phyloP scores from a whole-genome alignment of 2,329 filamentous ascomycete species.

The Fusarium fracticaudum region DNA sequence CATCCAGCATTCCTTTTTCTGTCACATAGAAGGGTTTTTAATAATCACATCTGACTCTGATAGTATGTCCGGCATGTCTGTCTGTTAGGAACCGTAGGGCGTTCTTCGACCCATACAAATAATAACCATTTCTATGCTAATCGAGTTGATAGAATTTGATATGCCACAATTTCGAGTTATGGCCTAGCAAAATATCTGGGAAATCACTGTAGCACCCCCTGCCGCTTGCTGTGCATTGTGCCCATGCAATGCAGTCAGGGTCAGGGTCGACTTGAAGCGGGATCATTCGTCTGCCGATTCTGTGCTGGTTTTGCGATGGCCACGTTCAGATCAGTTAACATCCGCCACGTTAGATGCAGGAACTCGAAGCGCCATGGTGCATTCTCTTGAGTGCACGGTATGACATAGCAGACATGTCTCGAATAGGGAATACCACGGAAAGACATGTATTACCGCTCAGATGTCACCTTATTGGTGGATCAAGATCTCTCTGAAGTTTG shows the following conservation, averaged over 20 bases:
- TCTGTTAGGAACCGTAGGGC: background rate
- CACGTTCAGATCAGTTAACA: conserved; percentile 38
- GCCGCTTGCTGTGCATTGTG: conserved; percentile 5
- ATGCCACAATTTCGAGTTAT: background rate
- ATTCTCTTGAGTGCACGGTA: conserved; percentile 22
- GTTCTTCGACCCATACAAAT: background rate
- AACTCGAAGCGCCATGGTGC: conserved; percentile 38
- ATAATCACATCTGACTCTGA: conserved; percentile 1
- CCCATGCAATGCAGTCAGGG: conserved; percentile 18
- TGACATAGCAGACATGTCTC: conserved; percentile 15
- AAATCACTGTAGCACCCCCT: background rate
- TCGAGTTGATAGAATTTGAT: background rate
- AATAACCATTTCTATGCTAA: background rate
- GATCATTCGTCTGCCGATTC: conserved; percentile 27
- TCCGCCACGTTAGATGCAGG: conserved; percentile 44
- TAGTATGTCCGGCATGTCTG: background rate
- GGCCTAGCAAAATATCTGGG: background rate
- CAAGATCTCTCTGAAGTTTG: background rate
- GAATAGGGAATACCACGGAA: conserved; percentile 25
- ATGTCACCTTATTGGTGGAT: conserved; percentile 9
- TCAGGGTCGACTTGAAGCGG: conserved; percentile 24
- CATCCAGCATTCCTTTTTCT: conserved; percentile 14
- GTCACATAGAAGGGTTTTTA: conserved; percentile 5
- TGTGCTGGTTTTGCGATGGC: conserved; percentile 22
- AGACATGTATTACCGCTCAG: conserved; percentile 15